Base-by-base conservation (phyloP, 2,329 filamentous ascomycete genomes). In the Nemania serpens region DNA sequence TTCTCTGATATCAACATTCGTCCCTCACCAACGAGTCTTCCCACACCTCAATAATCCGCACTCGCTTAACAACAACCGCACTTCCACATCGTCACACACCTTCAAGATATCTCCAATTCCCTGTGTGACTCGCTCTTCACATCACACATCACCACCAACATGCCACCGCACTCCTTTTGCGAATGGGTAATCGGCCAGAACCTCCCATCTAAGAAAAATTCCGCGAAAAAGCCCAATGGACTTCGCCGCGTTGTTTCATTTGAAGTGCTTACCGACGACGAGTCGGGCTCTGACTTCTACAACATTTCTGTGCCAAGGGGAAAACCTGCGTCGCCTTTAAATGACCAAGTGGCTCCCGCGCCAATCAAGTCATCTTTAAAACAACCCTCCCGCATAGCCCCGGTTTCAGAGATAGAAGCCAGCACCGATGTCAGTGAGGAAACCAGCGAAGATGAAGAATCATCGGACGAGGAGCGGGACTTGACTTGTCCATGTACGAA, bases 231-330 rank as follows among this genome's bases (percentile, higher is more conserved):
- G 43, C 5, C 43, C 2, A 65, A 41, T 9, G 36, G 48, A 34
- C 58, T 55, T 39, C 68, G 70, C 7, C 58, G 39, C 5, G 61
- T 72, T 4, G 64, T 69, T 20, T 54, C 79, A 42, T 74, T 79
- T 52, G 78, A 81, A 64, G 79, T 79, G 73, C 71, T 77, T 13
- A 84, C 82, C 11, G 82, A 85, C 62, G 82, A 84, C 45, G 81
- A 83, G 57, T 77, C 76, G n/a, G 77, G 79, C 7, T 74, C 77
- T 25, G 82, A 85, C 54, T 79, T 75, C 2, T 70, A 84, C 55
- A 76, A 72, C 17, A 70, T 85, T 39, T 81, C 79, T 1, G 82
- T 82, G 53, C 82, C 82, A 1, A 78, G 81, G 54, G 71, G 74
- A 4, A 68, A 74, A 15, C 61, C 59, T 36, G 18, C 37, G 20